Base-by-base conservation (phyloP, 1,139 yeast species). In the Insectozyma bohioensis region DNA sequence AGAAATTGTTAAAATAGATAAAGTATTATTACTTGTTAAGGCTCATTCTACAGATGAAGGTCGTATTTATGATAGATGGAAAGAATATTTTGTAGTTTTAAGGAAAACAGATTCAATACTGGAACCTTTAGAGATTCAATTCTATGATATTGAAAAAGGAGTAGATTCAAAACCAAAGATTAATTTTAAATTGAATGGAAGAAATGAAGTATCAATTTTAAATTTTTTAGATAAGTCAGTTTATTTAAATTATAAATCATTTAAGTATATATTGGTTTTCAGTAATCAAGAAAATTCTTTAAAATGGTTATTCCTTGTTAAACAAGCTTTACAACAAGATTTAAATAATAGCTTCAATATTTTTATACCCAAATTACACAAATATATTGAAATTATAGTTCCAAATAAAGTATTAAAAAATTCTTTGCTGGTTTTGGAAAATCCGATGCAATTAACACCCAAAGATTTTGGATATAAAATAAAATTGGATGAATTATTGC, bases 191-290 rank as follows among this genome's bases (percentile, higher is more conserved):
- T 41, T 62, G 28, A 33, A 46, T 25, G 30, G 35, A 10, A 36
- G 44, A 5, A 40, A 68, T 9, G 47, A 50, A 2, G 76, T 81
- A 4, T 67, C 61, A 16, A 65, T 85, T 28, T 85, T 81, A 48
- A 85, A 84, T 28, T 55, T 73, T 1, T 57, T 81, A 28, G 96
- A 88, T 49, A 81, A 85, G 47, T 72, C 92, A 1, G 61, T 87
- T 12, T 75, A 78, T 12, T 52, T 84, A 5, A 56, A 63, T 22
- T 46, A 47, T 2, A 53, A 57, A 12, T 49, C 57, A 2, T 52
- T 54, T 25, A 62, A 74, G 3, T 80, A 76, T 49, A 71, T 84
- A 17, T 48, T 85, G 35, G 70, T 77, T 32, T 67, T 82, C 11
- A 72, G 72, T 30, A 72, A 82, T 6, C 62, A 67, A 14, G 47